These are phyloP conservation scores for Paecilomyces niveus DNA, from an alignment of 2,329 filamentous ascomycete species.

Conservation along the genomic window DNA sequence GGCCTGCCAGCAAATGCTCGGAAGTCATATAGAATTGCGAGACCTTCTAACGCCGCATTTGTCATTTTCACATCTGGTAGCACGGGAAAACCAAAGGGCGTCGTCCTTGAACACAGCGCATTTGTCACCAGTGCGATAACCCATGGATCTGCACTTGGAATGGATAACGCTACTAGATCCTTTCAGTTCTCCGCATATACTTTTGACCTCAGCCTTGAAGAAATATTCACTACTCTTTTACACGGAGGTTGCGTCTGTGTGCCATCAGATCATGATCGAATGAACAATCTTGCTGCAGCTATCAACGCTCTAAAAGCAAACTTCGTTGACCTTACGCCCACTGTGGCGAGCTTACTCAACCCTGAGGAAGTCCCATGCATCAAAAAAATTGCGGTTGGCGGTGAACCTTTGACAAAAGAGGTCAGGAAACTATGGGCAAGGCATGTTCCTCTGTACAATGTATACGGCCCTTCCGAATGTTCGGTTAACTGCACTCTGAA, in stretches of 20 bases:
- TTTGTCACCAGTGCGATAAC: slow-evolving; percentile 22
- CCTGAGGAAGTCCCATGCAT: slow-evolving; percentile 30
- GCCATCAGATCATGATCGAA: slow-evolving; percentile 38
- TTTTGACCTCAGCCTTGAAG: slow-evolving; percentile 40
- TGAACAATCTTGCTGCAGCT: slow-evolving; percentile 38
- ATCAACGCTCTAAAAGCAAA: slow-evolving; percentile 43
- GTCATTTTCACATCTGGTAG: slow-evolving; percentile 28
- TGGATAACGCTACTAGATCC: slow-evolving; percentile 17
- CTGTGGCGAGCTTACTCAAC: slow-evolving; percentile 40
- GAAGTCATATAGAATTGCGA: slow-evolving; percentile 1
- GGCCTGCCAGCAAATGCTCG: slow-evolving; percentile 16
- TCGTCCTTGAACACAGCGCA: slow-evolving; percentile 30
- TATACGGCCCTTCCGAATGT: slow-evolving; percentile 24
- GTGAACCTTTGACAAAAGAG: slow-evolving; percentile 24
- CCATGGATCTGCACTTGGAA: slow-evolving; percentile 17
- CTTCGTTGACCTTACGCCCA: slow-evolving; percentile 50
- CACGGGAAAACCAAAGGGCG: slow-evolving; percentile 23
- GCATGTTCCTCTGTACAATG: slow-evolving; percentile 23
- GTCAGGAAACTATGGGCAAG: slow-evolving; percentile 25
- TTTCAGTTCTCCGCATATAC: slow-evolving; percentile 40
- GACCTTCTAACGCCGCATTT: slow-evolving; percentile 19
- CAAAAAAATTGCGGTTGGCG: slow-evolving; percentile 27
- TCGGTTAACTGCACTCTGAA: slow-evolving; percentile 7
- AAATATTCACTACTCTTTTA: slow-evolving; percentile 29
- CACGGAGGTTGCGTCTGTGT: slow-evolving; percentile 51